Evolutionary conservation across 441 rosid species (phyloP).

Genomic region (Jatropha multifida): DNA sequence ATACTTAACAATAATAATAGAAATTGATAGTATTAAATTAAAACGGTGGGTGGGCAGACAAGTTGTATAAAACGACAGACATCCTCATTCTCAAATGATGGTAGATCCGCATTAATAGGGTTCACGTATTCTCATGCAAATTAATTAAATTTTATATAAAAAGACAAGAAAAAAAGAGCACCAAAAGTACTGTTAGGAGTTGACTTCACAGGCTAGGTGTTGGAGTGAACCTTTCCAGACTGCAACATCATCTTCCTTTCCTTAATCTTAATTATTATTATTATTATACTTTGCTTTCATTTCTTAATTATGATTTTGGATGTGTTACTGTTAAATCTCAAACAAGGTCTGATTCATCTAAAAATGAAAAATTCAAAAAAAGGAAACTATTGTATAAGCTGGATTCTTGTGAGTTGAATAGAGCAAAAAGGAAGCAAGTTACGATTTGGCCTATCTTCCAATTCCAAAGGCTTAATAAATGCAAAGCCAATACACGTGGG

Average conservation of each 20-base stretch:
- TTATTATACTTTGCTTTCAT: too few relatives aligned
- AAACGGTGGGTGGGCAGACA: slow-evolving; percentile 11
- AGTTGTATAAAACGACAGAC: slow-evolving; percentile 49
- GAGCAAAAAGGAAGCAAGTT: slow-evolving; percentile 11
- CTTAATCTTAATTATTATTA: too few relatives aligned
- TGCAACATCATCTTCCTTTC: too few relatives aligned
- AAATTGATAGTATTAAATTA: neutral
- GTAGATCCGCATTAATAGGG: slow-evolving; percentile 66
- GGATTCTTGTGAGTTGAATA: slow-evolving; percentile 47
- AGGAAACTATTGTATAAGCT: slow-evolving; percentile 10
- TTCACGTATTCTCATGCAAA: slow-evolving; percentile 46
- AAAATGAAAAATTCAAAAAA: neutral
- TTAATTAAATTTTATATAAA: neutral
- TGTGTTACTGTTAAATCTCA: neutral
- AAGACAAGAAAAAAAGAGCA: slow-evolving; percentile 14
- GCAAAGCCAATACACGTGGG: slow-evolving; percentile 46
- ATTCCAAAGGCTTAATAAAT: neutral
- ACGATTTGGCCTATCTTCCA: neutral
- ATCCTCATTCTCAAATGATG: slow-evolving; percentile 45
- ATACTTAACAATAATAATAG: neutral
- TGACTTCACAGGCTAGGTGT: slow-evolving; percentile 51
- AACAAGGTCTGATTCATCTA: neutral
- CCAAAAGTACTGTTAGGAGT: slow-evolving; percentile 36
- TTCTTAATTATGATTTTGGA: too few relatives aligned
- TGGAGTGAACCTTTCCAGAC: slow-evolving; percentile 27